These are phyloP conservation scores for Phytophthora cajani DNA, from an alignment of 352 stramenopile genomes.

Conservation along the genomic window DNA sequence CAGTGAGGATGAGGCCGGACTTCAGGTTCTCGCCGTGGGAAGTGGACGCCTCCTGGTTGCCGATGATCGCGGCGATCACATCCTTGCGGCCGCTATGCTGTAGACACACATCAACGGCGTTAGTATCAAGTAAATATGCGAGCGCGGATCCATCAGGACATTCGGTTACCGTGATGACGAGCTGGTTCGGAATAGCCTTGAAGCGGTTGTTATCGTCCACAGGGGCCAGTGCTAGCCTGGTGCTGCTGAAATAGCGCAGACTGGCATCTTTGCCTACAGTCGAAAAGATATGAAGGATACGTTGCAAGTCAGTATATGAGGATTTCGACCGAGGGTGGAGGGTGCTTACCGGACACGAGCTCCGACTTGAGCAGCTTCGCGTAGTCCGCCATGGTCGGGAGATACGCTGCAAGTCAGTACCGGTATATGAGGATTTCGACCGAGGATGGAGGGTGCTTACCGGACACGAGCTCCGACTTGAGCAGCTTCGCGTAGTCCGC, in stretches of 20 bases:
- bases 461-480: constrained; percentile 82
- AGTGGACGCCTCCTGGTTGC: constrained; percentile 80
- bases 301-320: not conserved
- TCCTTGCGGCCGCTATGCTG: constrained; percentile 84
- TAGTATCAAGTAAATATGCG: not conserved
- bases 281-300: constrained; percentile 4
- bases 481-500: constrained; percentile 89
- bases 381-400: constrained; percentile 89
- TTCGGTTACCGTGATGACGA: constrained; percentile 80
- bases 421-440: not conserved
- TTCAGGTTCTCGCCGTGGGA: constrained; percentile 71
- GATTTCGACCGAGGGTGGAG: not conserved
- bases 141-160: not conserved
- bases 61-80: constrained; percentile 87
- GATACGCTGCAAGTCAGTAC: not conserved
- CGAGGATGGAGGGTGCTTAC: constrained; percentile 25
- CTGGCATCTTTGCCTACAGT: constrained; percentile 64
- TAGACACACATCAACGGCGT: constrained; percentile 13
- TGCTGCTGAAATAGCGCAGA: constrained; percentile 87
- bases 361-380: constrained; percentile 87
- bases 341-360: constrained; percentile 67
- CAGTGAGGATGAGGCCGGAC: constrained; percentile 84
- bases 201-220: constrained; percentile 82
- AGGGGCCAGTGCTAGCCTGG: constrained; percentile 77
- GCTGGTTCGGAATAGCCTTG: constrained; percentile 86